Percentiles rank a stretch among this genome's conserved stretches.
Evolutionary conservation across 2,329 filamentous ascomycete species (phyloP).

Genomic region (Paecilomyces formosus): DNA sequence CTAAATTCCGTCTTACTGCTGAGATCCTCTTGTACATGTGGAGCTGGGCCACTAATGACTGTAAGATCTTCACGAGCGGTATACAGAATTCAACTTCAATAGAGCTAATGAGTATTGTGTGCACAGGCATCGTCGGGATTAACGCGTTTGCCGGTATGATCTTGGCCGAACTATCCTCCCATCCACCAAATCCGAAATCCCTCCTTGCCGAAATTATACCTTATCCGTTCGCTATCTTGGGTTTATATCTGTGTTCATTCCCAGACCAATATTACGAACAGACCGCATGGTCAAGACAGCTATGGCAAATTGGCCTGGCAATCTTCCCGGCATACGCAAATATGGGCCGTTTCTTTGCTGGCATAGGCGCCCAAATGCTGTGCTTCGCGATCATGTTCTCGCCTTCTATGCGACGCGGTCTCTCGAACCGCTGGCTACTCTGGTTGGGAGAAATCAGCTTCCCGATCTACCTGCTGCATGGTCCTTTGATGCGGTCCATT

Average conservation of each 20-base stretch:
- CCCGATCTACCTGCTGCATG: conserved; percentile 58
- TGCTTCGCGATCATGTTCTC: conserved; percentile 48
- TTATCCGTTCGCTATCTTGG: conserved; percentile 43
- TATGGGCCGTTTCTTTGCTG: conserved; percentile 43
- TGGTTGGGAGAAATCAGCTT: conserved; percentile 60
- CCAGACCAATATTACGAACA: conserved; percentile 50
- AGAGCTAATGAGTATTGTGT: conserved; percentile 3
- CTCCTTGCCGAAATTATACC: conserved; percentile 40
- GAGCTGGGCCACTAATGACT: conserved; percentile 27
- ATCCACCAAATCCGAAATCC: conserved; percentile 40
- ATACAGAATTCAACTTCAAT: not conserved
- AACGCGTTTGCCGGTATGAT: conserved; percentile 58
- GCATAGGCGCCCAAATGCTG: conserved; percentile 43
- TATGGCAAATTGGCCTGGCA: conserved; percentile 9
- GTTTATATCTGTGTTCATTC: conserved; percentile 53
- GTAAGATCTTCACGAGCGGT: conserved; percentile 10
- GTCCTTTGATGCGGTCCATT: conserved; percentile 51
- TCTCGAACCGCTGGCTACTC: conserved; percentile 50
- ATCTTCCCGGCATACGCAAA: conserved; percentile 35
- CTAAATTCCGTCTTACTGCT: conserved; percentile 43
- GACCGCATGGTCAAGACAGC: conserved; percentile 44
- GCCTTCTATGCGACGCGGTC: conserved; percentile 42
- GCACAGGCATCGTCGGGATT: conserved; percentile 43
- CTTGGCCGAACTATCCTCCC: conserved; percentile 50
- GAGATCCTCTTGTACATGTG: conserved; percentile 44